Conservation (phyloP, 2,329 filamentous ascomycete species). For the Venturia carpophila region DNA sequence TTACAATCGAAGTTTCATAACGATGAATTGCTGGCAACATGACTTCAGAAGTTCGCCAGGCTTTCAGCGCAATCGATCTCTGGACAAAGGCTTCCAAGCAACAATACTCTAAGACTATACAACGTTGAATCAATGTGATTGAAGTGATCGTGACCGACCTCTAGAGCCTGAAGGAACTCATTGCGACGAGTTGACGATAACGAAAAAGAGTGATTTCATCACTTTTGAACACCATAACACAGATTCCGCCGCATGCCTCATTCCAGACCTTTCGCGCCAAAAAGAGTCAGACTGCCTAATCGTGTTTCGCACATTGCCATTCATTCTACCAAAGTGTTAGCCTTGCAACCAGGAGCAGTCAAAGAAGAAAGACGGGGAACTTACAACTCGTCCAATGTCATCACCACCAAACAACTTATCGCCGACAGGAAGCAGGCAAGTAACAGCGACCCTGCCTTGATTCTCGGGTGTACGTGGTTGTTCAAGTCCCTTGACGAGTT, state of each 20-base stretch:
- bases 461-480: slow-evolving; percentile 63
- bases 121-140: too few species aligned
- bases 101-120: too few species aligned
- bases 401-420: slow-evolving; percentile 87
- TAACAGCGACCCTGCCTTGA: slow-evolving; percentile 62
- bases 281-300: background rate
- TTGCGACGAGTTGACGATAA: background rate
- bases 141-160: too few species aligned
- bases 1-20: too few species aligned
- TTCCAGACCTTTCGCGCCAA: background rate
- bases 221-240: background rate
- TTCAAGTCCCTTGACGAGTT: slow-evolving; percentile 72
- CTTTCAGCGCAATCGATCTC: too few species aligned
- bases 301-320: slow-evolving; percentile 14
- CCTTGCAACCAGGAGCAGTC: background rate
- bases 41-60: too few species aligned
- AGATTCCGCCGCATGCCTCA: background rate
- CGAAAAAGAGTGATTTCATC: background rate
- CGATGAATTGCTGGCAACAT: too few species aligned
- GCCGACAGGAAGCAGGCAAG: slow-evolving; percentile 76
- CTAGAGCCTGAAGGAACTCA: too few species aligned
- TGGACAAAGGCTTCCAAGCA: too few species aligned
- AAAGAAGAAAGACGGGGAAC: slow-evolving; percentile 30
- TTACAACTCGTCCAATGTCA: slow-evolving; percentile 82
- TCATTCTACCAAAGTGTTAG: slow-evolving; percentile 1